Evolutionary conservation across 768 basidiomycete species (phyloP), one percentile per base, ranked within the genome.

Genomic region (Agaricus bisporus): DNA sequence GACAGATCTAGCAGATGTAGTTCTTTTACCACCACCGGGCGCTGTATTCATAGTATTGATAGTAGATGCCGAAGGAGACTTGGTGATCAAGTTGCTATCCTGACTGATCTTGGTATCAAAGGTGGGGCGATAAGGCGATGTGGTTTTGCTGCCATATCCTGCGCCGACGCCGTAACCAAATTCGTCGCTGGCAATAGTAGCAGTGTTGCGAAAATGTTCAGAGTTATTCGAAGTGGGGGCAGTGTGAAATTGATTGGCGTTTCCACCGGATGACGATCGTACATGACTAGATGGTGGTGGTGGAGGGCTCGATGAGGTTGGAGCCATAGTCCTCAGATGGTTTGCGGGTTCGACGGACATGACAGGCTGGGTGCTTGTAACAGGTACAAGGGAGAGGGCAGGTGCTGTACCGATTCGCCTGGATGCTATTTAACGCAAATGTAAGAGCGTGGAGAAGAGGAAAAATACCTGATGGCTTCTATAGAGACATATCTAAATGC

Each of bases 401-500:
- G 76, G 74, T 0, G 75, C 70, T 10, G 76, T 66, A 50, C 80
- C 70, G 58, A 78, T 75, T 56, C 78, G 73, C 61, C 82, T 76
- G 53, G 6, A 54, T 32, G 26, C 45, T 18, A 46, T 32, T 43
- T 29, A 26, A 32, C 47, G 17, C 18, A 43, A 48, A 38, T 17
- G 29, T 50, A 10, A 28, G 50, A 26, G 43, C 49, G 70, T 68
- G 38, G 65, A 61, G 50, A 54, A 71, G 71, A 41, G 1, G 32
- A 7, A 44, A 61, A 56, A 38, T 60, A 76, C 75, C 63, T 79
- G 53, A 88, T 74, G 28, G 88, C 87, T 66, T 90, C 88, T 15
- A 77, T 70, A 1, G 88, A 91, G 7, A 88, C 84, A 41, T 72
- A 72, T 61, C 90, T 90, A 56, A 32, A 32, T 32, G 32, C 5